Percentiles rank a stretch among this genome's conserved stretches.
These are phyloP conservation scores for Artemisia annua DNA, from an alignment of 129 eudicot species.

Conservation along the genomic window DNA sequence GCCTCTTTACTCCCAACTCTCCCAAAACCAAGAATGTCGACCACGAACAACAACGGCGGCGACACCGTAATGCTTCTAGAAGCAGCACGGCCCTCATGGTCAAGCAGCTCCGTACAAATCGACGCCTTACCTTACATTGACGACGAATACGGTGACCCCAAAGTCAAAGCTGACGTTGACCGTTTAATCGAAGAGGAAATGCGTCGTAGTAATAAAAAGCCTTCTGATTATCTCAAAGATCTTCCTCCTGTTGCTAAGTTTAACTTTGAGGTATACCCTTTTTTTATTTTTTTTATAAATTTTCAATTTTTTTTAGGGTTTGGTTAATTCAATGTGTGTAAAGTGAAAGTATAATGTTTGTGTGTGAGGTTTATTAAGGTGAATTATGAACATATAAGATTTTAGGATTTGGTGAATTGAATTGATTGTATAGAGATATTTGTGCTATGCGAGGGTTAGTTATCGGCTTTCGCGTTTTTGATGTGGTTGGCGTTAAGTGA, in stretches of 20 bases:
- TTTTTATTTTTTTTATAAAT: neutral
- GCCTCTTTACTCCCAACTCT: neutral
- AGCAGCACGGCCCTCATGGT: conserved; percentile 66
- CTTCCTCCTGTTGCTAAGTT: conserved; percentile 68
- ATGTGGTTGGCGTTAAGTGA: no score
- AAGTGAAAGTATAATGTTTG: no score
- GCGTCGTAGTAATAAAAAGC: conserved; percentile 82
- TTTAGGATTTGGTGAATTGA: no score
- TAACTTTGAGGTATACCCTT: conserved; percentile 52
- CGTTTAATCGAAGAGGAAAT: conserved; percentile 83
- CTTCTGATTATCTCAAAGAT: conserved; percentile 84
- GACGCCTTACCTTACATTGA: conserved; percentile 97
- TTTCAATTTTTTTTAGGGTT: conserved; percentile 34
- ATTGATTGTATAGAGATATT: no score
- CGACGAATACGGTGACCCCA: conserved; percentile 76
- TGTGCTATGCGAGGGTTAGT: no score
- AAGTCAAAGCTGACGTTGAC: conserved; percentile 77
- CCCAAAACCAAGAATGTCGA: conserved; percentile 34
- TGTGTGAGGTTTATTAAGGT: no score
- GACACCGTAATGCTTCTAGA: conserved; percentile 69
- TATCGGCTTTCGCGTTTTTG: no score
- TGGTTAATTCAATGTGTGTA: neutral
- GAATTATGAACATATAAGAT: no score
- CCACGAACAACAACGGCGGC: conserved; percentile 35
- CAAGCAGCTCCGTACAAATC: conserved; percentile 57